phyloP scores from a whole-genome alignment of 163 green algal species.

The Chlamydomonas reinhardtii region DNA sequence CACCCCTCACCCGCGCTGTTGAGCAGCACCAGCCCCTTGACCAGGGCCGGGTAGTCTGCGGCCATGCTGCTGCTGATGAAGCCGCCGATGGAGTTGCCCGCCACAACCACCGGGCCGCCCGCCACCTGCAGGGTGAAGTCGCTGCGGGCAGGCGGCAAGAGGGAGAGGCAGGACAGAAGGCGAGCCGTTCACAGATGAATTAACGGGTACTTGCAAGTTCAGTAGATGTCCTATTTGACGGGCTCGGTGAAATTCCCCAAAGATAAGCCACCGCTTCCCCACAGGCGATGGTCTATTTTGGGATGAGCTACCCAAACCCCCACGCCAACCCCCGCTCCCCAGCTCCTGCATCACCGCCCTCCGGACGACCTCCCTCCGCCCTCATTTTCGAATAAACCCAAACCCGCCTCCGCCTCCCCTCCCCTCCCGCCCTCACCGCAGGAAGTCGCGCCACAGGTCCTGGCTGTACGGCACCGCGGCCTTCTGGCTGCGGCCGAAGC shows the following conservation, averaged over 20 bases:
- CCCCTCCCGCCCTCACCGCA: slow-evolving; percentile 52
- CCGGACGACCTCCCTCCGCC: no score
- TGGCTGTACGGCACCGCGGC: slow-evolving; percentile 84
- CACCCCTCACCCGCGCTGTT: slow-evolving; percentile 79
- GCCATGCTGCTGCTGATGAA: slow-evolving; percentile 86
- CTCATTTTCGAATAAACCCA: no score
- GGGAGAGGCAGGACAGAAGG: no score
- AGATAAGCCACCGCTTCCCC: no score
- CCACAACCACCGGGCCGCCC: slow-evolving; percentile 81
- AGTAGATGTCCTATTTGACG: no score
- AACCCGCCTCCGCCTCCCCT: background rate
- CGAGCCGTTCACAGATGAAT: no score
- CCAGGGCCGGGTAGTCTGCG: slow-evolving; percentile 79
- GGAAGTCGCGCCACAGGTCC: slow-evolving; percentile 83
- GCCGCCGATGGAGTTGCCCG: slow-evolving; percentile 96
- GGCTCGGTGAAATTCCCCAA: no score
- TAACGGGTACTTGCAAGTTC: no score
- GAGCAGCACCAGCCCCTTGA: slow-evolving; percentile 82
- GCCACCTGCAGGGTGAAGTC: slow-evolving; percentile 82
- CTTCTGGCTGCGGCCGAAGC: slow-evolving; percentile 82
- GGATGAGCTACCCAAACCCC: no score
- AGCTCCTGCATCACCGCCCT: no score
- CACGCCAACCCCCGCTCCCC: no score
- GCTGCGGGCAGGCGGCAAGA: slow-evolving; percentile 37
- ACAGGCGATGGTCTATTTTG: no score